phyloP scores from a whole-genome alignment of 2,329 filamentous ascomycete genomes.

The Pseudogymnoascus sp. region DNA sequence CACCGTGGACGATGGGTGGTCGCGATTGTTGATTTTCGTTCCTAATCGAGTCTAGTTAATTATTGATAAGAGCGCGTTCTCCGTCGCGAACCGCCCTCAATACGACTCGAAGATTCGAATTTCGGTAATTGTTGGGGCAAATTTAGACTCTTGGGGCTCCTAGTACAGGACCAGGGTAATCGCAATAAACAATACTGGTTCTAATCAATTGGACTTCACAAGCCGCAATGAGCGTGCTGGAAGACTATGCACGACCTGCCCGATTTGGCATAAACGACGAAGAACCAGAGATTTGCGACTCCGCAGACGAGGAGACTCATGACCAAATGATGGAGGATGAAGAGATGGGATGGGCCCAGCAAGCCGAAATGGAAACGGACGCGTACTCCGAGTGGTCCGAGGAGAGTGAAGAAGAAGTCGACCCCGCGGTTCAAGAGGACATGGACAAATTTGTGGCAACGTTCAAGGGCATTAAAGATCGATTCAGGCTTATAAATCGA shows the following conservation, averaged over 20 bases:
- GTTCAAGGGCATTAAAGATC: slow-evolving; percentile 75
- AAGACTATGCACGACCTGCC: slow-evolving; percentile 3
- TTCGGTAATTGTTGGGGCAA: background rate
- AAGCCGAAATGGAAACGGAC: slow-evolving; percentile 27
- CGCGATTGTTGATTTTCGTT: slow-evolving; percentile 10
- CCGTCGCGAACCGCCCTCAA: background rate
- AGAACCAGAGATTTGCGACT: slow-evolving; percentile 5
- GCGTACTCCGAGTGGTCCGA: slow-evolving; percentile 43
- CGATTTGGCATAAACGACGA: background rate
- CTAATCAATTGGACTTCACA: background rate
- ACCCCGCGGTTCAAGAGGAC: slow-evolving; percentile 67
- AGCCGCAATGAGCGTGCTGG: background rate
- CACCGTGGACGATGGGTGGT: background rate
- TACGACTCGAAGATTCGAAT: background rate
- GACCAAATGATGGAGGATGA: slow-evolving; percentile 16
- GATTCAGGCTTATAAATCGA: slow-evolving; percentile 86
- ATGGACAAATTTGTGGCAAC: slow-evolving; percentile 77
- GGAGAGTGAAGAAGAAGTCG: slow-evolving; percentile 53
- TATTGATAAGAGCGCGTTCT: slow-evolving; percentile 5
- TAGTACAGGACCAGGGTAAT: background rate
- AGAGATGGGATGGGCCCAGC: slow-evolving; percentile 11
- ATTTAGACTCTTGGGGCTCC: background rate
- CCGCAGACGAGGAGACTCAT: slow-evolving; percentile 12
- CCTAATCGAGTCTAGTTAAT: slow-evolving; percentile 3
- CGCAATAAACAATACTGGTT: background rate